Evolutionary conservation across 78 protist species (phyloP), one percentile per base, ranked within the genome.

Genomic region (Dictyostelium intermedium): DNA sequence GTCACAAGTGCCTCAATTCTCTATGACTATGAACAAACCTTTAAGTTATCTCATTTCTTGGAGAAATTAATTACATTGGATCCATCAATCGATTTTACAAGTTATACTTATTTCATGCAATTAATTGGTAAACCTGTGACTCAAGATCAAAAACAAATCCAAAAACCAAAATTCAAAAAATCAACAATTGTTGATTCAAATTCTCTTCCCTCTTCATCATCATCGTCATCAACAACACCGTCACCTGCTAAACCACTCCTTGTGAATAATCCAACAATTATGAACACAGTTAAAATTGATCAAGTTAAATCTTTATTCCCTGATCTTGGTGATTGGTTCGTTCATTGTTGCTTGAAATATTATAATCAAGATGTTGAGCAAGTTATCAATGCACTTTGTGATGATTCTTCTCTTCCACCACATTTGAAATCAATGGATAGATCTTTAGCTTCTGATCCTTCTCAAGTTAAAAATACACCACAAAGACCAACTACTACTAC

Each of bases 341-440:
- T 89, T 47, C 84, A 63, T 45, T 41, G 37, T 6, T 89, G 94
- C 70, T 35, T 89, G 10, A 89, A 80, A n/a, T 80, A 37, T 47
- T 89, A 70, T 50, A 80, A 80, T 70, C 77, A 80, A 10, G 82
- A 89, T 47, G 94, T 89, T 9, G 94, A 66, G 37, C 74, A 45
- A 6, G 84, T 83, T 32, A 80, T 89, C 74, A 89, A 89, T 69
- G 79, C 87, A 43, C 25, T 89, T 43, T 80, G 84, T 81, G 94
- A 89, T 14, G 94, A 89, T 35, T 82, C 86, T 11, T 23, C 56
- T 34, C 39, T 89, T 23, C 94, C 94, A 20, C 77, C 79, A 27
- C 79, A 89, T 35, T 35, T 89, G 27, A 80, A 78, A 45, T 80
- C 87, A 25, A 66, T 70, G 80, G 83, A 89, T 70, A 89, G 60